A percentile compares a stretch with the other conserved stretches of the same genome.
These are phyloP conservation scores for Encephalitozoon hellem DNA, from an alignment of 371 early-diverging fungal species.

Conservation along the genomic window DNA sequence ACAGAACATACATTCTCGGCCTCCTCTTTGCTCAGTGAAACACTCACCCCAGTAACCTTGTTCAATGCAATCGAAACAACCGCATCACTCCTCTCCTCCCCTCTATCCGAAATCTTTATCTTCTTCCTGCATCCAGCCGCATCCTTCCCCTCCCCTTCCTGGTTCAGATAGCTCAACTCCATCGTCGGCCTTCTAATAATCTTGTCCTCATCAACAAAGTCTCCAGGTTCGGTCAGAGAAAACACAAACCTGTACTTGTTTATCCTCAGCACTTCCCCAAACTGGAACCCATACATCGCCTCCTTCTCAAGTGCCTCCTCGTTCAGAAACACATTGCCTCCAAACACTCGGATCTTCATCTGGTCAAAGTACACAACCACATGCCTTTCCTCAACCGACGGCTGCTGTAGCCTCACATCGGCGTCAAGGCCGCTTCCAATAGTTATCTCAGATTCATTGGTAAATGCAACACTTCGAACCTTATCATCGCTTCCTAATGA, in stretches of 20 bases:
- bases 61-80: constrained; percentile 3
- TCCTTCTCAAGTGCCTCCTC: constrained; percentile 9
- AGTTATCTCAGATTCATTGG: background rate
- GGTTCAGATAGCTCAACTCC: background rate
- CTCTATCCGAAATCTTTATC: background rate
- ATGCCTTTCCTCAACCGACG: background rate
- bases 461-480: background rate
- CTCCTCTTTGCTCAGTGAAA: background rate
- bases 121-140: background rate
- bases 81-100: background rate
- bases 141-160: background rate
- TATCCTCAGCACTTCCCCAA: constrained; percentile 2
- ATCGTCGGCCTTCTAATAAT: background rate
- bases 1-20: background rate
- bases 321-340: background rate
- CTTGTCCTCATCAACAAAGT: background rate
- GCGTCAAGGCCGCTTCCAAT: constrained; percentile 1
- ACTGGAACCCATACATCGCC: background rate
- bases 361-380: constrained; percentile 8
- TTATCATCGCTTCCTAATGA: background rate
- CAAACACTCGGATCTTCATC: constrained; percentile 4
- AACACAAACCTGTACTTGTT: constrained; percentile 4
- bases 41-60: background rate
- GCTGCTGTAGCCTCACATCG: background rate
- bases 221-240: constrained; percentile 2